phyloP scores from a whole-genome alignment of 2,329 filamentous ascomycete genomes.

The Chaetomiaceae sp. region DNA sequence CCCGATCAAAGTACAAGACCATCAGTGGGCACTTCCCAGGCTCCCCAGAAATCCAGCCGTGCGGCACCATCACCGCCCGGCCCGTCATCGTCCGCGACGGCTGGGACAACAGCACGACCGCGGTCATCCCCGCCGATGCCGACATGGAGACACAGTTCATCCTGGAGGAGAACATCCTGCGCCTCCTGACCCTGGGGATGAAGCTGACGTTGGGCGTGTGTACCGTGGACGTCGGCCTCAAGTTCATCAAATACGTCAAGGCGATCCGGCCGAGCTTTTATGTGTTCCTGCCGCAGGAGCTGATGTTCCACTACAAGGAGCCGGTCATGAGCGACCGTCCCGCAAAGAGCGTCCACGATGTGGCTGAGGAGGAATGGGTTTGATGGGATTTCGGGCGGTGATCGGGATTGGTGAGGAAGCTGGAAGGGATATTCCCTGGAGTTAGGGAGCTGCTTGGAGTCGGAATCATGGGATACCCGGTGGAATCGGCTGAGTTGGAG shows the following conservation, averaged over 20 bases:
- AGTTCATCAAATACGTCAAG: slow-evolving; percentile 57
- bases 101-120: slow-evolving; percentile 38
- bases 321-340: slow-evolving; percentile 44
- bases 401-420: background rate
- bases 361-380: slow-evolving; percentile 10
- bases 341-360: slow-evolving; percentile 41
- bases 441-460: no score
- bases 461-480: no score
- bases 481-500: no score
- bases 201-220: slow-evolving; percentile 51
- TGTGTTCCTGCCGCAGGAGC: slow-evolving; percentile 60
- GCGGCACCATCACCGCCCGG: slow-evolving; percentile 43
- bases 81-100: slow-evolving; percentile 44
- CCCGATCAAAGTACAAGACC: slow-evolving; percentile 41
- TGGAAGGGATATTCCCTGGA: no score
- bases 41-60: slow-evolving; percentile 31
- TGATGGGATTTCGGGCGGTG: background rate
- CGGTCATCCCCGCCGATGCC: slow-evolving; percentile 2
- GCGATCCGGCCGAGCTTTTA: slow-evolving; percentile 59
- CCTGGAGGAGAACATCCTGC: slow-evolving; percentile 38
- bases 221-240: slow-evolving; percentile 52
- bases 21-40: slow-evolving; percentile 30
- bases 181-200: slow-evolving; percentile 55
- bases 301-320: slow-evolving; percentile 63
- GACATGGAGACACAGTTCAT: slow-evolving; percentile 50